Evolutionary conservation across 2,329 filamentous ascomycete genomes (phyloP), one percentile per base, ranked within the genome.

Genomic region (Aquanectria penicillioides): DNA sequence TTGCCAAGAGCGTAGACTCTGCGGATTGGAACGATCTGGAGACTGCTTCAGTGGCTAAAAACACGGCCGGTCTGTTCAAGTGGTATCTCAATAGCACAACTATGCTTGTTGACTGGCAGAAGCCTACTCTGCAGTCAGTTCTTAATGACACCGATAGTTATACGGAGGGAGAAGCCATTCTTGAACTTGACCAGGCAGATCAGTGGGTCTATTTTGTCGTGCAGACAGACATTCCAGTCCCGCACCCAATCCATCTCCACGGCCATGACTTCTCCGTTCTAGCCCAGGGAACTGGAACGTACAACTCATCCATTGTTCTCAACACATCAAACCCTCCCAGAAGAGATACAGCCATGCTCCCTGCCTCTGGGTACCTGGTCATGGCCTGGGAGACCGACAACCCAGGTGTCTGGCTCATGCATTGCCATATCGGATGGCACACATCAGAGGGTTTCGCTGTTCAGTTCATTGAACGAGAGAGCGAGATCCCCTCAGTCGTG

Each of bases 291-390:
- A 61, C 62, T 4, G 66, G 70, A 13, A 25, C 49, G 0, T 68
- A 63, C 23, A 57, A 52, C 12, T 46, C 65, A 10, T 56, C 56
- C 1, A 34, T 67, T 1, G 49, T 23, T 4, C 13, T 64, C 2
- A 60, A 67, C 20, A 54, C 49, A 1, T 17, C 13, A 2, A 85
- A 85, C 65, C 82, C 84, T 1, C 77, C 80, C 23, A 79, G 83
- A 8, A 77, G 84, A 28, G 83, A 86, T 62, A 80, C 81, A 2
- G 81, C 82, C 7, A 78, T 81, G 62, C 74, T 86, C 3, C 77
- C 77, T 2, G 69, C 66, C 2, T 64, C 67, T 13, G 82, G 82
- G 0, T 79, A 80, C 67, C 54, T 83, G 5, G 78, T 83, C 15
- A 73, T 85, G 47, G 81, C 80, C 3, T 81, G 83, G 59, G 71